Evolutionary conservation across 1,284 basidiomycete species (phyloP), one percentile per base, ranked within the genome.

Genomic region (Ustilago trichophora): DNA sequence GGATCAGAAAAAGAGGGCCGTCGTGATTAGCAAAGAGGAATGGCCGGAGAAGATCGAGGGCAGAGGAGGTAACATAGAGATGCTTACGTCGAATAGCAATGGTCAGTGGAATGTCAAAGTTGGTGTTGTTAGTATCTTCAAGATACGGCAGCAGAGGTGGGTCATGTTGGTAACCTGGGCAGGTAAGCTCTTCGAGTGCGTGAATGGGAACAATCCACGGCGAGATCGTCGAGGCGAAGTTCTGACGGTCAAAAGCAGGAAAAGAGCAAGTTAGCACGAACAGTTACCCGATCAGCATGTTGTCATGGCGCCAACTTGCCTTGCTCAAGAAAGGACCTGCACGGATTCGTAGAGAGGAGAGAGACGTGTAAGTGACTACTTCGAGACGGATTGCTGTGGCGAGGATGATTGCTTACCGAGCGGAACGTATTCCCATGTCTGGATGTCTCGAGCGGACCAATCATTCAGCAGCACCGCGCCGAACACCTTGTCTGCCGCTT

Each of bases 401-500:
- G 19, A 25, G 9, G 11, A 49, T 51, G 15, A n/a, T n/a, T n/a
- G n/a, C n/a, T n/a, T 36, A 50, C 58, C 67, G 13, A 71, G 53
- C 15, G 67, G 67, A 6, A 67, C 57, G 31, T 71, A 71, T 31
- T 71, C 63, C 68, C 68, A 71, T 4, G 63, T 52, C 43, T 71
- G 68, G 12, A 71, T 53, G 37, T 71, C 68, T 31, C 74, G 49
- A 1, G 74, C 73, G 3, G 58, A 64, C 73, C 74, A 76, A 34
- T 76, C 74, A 50, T 75, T 75, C 16, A 76, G 63, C 13, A 76
- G 49, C 27, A 75, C 59, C 15, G 48, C 66, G 21, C 74, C 74
- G 38, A 76, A 76, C 27, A 76, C 51, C 24, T 45, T 62, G 4
- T 56, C 40, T 11, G 29, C 34, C 7, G 74, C 73, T 15, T 70